Percentiles rank a stretch among this genome's conserved stretches.
These are phyloP conservation scores for Danielia reshetovae DNA, from an alignment of 805 yeast species.

Conservation along the genomic window DNA sequence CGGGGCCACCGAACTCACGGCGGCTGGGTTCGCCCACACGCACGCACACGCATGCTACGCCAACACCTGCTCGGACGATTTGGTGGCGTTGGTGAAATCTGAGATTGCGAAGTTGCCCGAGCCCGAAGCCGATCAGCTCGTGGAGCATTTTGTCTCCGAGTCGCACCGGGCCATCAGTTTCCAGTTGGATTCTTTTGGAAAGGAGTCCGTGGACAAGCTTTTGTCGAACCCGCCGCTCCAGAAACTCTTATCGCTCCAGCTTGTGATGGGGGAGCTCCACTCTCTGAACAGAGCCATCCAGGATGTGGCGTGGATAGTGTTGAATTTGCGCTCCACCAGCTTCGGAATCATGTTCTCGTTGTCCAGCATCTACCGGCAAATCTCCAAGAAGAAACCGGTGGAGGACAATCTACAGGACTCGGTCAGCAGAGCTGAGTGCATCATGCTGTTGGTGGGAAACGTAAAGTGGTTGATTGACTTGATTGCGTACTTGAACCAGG, in stretches of 20 bases:
- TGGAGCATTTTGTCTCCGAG: constrained; percentile 52
- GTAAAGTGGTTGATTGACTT: constrained; percentile 85
- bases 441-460: constrained; percentile 64
- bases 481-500: constrained; percentile 68
- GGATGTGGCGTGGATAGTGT: constrained; percentile 57
- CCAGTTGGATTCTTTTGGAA: constrained; percentile 57
- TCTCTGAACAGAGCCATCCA: constrained; percentile 29
- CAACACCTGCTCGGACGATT: constrained; percentile 64
- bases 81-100: constrained; percentile 51
- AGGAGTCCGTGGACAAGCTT: constrained; percentile 73
- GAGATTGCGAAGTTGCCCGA: constrained; percentile 5
- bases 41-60: constrained; percentile 72
- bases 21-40: constrained; percentile 59
- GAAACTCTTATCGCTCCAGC: constrained; percentile 64
- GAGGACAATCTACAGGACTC: constrained; percentile 53
- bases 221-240: constrained; percentile 77
- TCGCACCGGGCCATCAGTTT: constrained; percentile 73
- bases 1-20: constrained; percentile 27
- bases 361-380: constrained; percentile 61
- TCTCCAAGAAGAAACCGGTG: constrained; percentile 52
- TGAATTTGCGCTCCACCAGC: constrained; percentile 67
- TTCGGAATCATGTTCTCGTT: constrained; percentile 64
- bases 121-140: constrained; percentile 22
- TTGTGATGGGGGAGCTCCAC: constrained; percentile 51
- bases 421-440: constrained; percentile 56